These are phyloP conservation scores for Schizochytrium sp. DNA, from an alignment of 108 stramenopile species.

Conservation along the genomic window DNA sequence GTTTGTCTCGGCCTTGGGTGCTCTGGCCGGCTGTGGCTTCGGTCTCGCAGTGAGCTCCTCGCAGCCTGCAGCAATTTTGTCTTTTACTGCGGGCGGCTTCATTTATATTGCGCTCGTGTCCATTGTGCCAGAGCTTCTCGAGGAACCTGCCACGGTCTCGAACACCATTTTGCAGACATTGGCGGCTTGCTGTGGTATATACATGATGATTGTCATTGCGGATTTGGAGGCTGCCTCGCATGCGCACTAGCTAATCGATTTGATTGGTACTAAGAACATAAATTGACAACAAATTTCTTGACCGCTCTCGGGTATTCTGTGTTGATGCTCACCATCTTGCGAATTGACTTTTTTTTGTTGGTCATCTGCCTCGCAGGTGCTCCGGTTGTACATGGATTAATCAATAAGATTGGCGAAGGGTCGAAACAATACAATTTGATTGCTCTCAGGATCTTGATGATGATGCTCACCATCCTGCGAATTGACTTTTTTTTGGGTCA, in stretches of 20 bases:
- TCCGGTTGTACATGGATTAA: too few relatives aligned
- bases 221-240: not conserved
- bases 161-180: not conserved
- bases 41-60: not conserved
- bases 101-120: not conserved
- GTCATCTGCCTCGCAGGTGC: too few relatives aligned
- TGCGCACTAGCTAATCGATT: not conserved
- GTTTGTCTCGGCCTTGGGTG: not conserved
- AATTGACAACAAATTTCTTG: too few relatives aligned
- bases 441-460: too few relatives aligned
- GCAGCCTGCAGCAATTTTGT: not conserved
- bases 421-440: too few relatives aligned
- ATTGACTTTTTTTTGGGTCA: too few relatives aligned
- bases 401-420: too few relatives aligned
- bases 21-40: not conserved
- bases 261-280: too few relatives aligned
- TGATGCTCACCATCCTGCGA: too few relatives aligned
- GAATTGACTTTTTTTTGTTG: too few relatives aligned
- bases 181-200: not conserved
- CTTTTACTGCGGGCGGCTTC: conserved; percentile 3
- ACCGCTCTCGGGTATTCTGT: too few relatives aligned
- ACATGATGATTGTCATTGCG: conserved; percentile 12
- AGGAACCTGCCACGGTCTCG: not conserved
- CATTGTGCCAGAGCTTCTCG: not conserved
- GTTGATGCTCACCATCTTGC: too few relatives aligned